These are phyloP conservation scores for Spirogloea muscicola DNA, from an alignment of 139 green algal genomes.

Conservation along the genomic window DNA sequence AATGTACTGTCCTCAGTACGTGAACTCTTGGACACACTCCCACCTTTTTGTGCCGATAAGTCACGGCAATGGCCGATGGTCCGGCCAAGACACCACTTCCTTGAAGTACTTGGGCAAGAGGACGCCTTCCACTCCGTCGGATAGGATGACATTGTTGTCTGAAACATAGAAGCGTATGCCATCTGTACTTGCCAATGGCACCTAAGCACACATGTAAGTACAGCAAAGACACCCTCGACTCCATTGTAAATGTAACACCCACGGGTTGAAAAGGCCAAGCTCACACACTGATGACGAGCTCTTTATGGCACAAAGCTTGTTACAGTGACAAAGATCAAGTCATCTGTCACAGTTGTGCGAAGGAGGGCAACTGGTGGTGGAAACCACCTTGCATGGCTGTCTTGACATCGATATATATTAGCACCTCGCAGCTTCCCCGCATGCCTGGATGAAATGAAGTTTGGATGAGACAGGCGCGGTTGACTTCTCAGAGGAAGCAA, in stretches of 20 bases:
- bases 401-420: conserved; percentile 21
- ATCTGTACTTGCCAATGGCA: conserved; percentile 6
- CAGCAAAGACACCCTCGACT: background rate
- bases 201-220: background rate
- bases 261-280: too few species aligned
- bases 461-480: background rate
- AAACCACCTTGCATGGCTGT: conserved; percentile 20
- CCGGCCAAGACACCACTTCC: conserved; percentile 6
- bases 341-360: too few species aligned
- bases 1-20: too few species aligned
- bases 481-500: background rate
- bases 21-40: too few species aligned
- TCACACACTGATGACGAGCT: too few species aligned
- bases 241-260: too few species aligned
- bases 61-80: too few species aligned
- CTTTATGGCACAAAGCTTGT: too few species aligned
- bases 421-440: conserved; percentile 21
- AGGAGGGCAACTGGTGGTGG: too few species aligned
- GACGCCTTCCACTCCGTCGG: conserved; percentile 19
- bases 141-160: conserved; percentile 27
- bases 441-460: conserved; percentile 29
- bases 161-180: conserved; percentile 25
- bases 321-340: too few species aligned
- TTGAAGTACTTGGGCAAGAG: conserved; percentile 23
- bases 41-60: too few species aligned